Evolutionary conservation across 176 grass and related monocot genomes (phyloP), one percentile per base, ranked within the genome.

Genomic region (Oryza longistaminata): DNA sequence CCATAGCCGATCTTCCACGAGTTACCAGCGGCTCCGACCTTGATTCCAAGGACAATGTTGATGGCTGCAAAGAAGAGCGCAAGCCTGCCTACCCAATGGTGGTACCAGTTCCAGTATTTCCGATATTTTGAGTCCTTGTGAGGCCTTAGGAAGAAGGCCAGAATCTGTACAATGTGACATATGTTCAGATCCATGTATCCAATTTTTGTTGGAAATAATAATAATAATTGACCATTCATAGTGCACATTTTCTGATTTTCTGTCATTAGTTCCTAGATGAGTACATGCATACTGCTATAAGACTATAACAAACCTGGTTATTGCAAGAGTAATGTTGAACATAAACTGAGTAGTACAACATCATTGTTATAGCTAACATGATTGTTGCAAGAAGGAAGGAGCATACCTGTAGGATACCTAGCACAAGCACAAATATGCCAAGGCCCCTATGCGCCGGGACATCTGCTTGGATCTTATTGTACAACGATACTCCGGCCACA

Each of bases 51-150:
- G 13, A 99, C 82, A 31, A 99, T 96, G 82, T 99, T 96, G 42
- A 96, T 78, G 1, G 93, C 97, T 24, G 97, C 90, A 19, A 96
- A 85, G 84, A 99, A 96, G 73, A 99, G 91, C 13, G 79, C 72
- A 11, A 96, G 88, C 87, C 97, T 88, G 65, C 97, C 97, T 14
- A 79, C 88, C 93, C 93, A 96, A 11, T 99, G 93, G 86, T 99
- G 97, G 76, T 94, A 99, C 97, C 97, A 99, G 70, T 96, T 96
- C 97, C 97, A 99, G 84, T 86, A 99, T 68, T 82, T 94, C 27
- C 93, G 88, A 75, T 89, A 78, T 72, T 96, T 99, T 2, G 97
- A 86, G 5, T 96, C 97, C 79, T 96, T 92, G 13, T 88, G 70
- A 6, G 97, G 93, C 78, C 88, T 85, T 15, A 92, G 16, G 62